Evolutionary conservation across 106 monocot species (phyloP), one percentile per base, ranked within the genome.

Genomic region (Phalaenopsis equestris): DNA sequence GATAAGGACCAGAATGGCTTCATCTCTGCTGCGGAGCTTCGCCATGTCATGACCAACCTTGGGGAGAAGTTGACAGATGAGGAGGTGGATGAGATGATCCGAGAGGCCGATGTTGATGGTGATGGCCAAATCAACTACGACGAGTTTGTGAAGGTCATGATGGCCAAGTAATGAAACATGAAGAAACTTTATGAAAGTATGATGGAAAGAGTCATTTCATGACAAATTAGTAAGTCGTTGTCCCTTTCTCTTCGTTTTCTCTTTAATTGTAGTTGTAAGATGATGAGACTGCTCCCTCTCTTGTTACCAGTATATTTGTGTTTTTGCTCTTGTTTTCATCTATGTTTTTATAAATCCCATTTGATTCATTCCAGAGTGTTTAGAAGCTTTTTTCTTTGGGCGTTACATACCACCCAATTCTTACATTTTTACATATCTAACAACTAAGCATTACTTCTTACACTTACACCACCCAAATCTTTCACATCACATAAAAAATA

Each of bases 61-160:
- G 82, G 82, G 1, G 78, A 78, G 72, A 30, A 30, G 30, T 30
- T 30, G 30, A 83, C 82, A 2, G 82, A 83, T 72, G 82, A 83
- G 38, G 82, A 83, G 72, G 82, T 83, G 4, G 82, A 83, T 30
- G 82, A 83, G 78, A 83, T 83, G 82, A 83, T 83, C 15, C 77
- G 82, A 8, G 82, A 83, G 16, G 82, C 82, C 24, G 82, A 83
- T 83, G 82, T 77, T 55, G 82, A 83, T 72, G 82, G 82, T 42
- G 78, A 83, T 83, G 82, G 82, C 11, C 82, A 83, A 70, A 83
- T 83, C 72, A 83, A 83, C 42, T 83, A 83, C 56, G 82, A 83
- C 5, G 82, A 83, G 68, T 83, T 83, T 38, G 77, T 83, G 52
- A 83, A 83, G 72, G 68, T 83, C 78, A 83, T 83, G 82, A 83